Base-by-base conservation (phyloP, 306 rosid genomes). In the Quercus ilex region DNA sequence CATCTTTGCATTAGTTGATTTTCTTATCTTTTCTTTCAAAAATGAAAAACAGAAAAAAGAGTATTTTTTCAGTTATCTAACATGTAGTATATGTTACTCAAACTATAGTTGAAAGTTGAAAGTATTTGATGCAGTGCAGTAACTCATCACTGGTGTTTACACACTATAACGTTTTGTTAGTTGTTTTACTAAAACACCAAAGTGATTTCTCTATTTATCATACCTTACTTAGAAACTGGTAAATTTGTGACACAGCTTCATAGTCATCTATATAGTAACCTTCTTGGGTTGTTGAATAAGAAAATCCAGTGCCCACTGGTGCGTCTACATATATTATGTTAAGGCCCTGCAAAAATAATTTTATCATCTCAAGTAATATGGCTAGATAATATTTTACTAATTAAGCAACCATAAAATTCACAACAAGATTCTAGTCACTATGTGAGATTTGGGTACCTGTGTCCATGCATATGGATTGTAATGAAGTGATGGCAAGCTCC, bases 301-400 rank as follows among this genome's bases (percentile, higher is more conserved):
- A 80, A 52, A 80, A 80, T 25, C 83, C 83, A 69, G 79, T 74
- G 53, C 83, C 79, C 70, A 74, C 79, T 14, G 83, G 83, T 35
- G 79, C 67, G 23, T 80, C 83, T 11, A 74, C 70, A 55, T 74
- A 80, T 41, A 80, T 12, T 19, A 80, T 65, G 71, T 74, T 80
- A 4, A 68, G 33, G 5, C 69, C 69, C 79, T 80, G 79, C 23
- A 74, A 55, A 65, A 5, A 41, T 1, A 4, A 25, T 35, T 60
- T 5, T 35, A 25, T 56, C 41, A 0, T 14, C 12, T 15, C 25
- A 74, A 28, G 13, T 56, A 5, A 67, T 18, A 14, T 28, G 20
- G 35, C 15, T 9, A 20, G 19, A 3, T 7, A 72, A 21, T 5
- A 20, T 4, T 15, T 11, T 35, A 23, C 2, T 18, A 55, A 55